These are phyloP conservation scores for Pontederia crassipes DNA, from an alignment of 176 grass and related monocot species.

Conservation along the genomic window DNA sequence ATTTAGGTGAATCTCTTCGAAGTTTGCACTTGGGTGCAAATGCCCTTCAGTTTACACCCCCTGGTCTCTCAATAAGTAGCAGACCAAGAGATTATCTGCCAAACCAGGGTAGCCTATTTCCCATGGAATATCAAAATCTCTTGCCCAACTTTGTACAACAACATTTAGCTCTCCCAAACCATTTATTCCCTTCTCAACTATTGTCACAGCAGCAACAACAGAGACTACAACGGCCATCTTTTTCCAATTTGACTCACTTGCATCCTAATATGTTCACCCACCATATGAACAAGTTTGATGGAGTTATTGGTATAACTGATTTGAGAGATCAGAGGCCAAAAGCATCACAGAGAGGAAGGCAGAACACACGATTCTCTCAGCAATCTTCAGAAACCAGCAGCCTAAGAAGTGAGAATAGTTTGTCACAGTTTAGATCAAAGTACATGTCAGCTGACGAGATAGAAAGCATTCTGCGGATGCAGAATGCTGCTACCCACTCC, in stretches of 20 bases:
- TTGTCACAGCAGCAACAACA: slow-evolving; percentile 20
- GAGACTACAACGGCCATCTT: slow-evolving; percentile 11
- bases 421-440: slow-evolving; percentile 27
- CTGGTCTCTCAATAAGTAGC: not conserved
- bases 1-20: not conserved
- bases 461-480: slow-evolving; percentile 27
- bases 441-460: slow-evolving; percentile 44
- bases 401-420: slow-evolving; percentile 7
- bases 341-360: slow-evolving; percentile 16
- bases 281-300: slow-evolving; percentile 17
- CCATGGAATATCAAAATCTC: not conserved
- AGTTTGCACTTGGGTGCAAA: not conserved
- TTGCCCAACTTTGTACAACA: slow-evolving; percentile 7
- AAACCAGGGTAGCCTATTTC: slow-evolving; percentile 5
- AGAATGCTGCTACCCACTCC: slow-evolving; percentile 23
- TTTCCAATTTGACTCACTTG: slow-evolving; percentile 3
- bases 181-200: not conserved
- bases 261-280: slow-evolving; percentile 10
- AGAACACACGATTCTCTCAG: slow-evolving; percentile 14
- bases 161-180: slow-evolving; percentile 7
- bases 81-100: not conserved
- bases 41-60: not conserved
- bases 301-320: slow-evolving; percentile 2
- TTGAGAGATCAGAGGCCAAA: slow-evolving; percentile 15
- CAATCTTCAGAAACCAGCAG: slow-evolving; percentile 8